A percentile compares a stretch with the other conserved stretches of the same genome.
These are phyloP conservation scores for Tetradesmus lagerheimii DNA, from an alignment of 139 green algal species.

Conservation along the genomic window DNA sequence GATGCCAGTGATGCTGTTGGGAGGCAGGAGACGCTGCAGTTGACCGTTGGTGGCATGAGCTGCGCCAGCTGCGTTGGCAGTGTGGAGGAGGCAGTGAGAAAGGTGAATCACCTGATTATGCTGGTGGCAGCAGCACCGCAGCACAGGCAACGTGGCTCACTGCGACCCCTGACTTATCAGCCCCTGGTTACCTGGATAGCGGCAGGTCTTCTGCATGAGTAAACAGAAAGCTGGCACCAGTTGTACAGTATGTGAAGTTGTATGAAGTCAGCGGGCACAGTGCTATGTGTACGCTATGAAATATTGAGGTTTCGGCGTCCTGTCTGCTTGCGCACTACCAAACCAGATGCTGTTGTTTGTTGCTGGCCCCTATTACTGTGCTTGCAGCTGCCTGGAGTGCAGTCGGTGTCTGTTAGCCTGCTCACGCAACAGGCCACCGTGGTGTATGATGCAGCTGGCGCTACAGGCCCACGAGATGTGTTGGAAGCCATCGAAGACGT, in stretches of 20 bases:
- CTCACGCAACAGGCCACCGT: conserved; percentile 46
- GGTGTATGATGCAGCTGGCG: neutral
- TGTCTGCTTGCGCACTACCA: too few relatives aligned
- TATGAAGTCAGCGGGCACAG: too few relatives aligned
- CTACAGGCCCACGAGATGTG: conserved; percentile 76
- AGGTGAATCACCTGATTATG: conserved; percentile 6
- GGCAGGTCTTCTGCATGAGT: too few relatives aligned
- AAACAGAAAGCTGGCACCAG: too few relatives aligned
- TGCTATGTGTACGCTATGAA: too few relatives aligned
- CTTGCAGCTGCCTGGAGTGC: conserved; percentile 13
- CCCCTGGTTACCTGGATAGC: too few relatives aligned
- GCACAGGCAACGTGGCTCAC: too few relatives aligned
- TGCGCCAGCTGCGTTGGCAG: conserved; percentile 79
- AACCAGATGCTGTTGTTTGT: neutral
- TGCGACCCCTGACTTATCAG: too few relatives aligned
- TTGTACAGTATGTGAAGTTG: too few relatives aligned
- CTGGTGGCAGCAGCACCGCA: too few relatives aligned
- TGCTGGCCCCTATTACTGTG: neutral
- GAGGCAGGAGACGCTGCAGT: neutral
- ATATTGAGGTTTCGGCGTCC: too few relatives aligned
- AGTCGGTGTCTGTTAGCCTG: conserved; percentile 31
- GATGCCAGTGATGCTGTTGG: neutral
- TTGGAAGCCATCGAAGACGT: conserved; percentile 75
- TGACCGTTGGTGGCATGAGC: conserved; percentile 84
- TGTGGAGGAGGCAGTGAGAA: conserved; percentile 76